These are phyloP conservation scores for Prosopis cineraria DNA, from an alignment of 306 rosid genomes.

Conservation along the genomic window DNA sequence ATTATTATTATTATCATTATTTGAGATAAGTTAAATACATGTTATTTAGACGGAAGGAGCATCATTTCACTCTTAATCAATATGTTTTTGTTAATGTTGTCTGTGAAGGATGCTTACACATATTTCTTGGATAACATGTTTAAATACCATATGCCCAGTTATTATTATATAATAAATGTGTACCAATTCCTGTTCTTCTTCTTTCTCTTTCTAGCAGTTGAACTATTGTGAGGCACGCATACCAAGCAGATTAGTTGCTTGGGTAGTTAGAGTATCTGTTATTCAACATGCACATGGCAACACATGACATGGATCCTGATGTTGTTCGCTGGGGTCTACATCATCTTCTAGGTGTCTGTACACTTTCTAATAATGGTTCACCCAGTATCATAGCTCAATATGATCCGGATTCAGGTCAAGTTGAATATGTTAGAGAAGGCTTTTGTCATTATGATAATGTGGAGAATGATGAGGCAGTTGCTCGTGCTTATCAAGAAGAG, in stretches of 20 bases:
- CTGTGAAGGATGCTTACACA: background rate
- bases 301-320: constrained; percentile 76
- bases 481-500: constrained; percentile 88
- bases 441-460: constrained; percentile 52
- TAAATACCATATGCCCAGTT: background rate
- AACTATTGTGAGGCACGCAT: constrained; percentile 26
- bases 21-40: background rate
- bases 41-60: background rate
- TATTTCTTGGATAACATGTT: background rate
- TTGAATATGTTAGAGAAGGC: constrained; percentile 78
- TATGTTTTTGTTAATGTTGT: background rate
- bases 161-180: background rate
- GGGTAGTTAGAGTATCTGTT: constrained; percentile 34
- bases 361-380: constrained; percentile 55
- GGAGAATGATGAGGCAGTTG: constrained; percentile 89
- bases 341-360: constrained; percentile 85
- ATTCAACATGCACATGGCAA: constrained; percentile 40
- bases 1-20: too few species aligned
- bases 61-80: background rate
- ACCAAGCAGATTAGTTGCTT: constrained; percentile 33
- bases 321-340: constrained; percentile 89
- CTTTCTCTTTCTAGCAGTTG: constrained; percentile 33
- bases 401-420: constrained; percentile 63
- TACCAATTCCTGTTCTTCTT: constrained; percentile 7
- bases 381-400: constrained; percentile 53